Evolutionary conservation across 176 grass and related monocot genomes (phyloP).

Genomic region (Musa itinerans): DNA sequence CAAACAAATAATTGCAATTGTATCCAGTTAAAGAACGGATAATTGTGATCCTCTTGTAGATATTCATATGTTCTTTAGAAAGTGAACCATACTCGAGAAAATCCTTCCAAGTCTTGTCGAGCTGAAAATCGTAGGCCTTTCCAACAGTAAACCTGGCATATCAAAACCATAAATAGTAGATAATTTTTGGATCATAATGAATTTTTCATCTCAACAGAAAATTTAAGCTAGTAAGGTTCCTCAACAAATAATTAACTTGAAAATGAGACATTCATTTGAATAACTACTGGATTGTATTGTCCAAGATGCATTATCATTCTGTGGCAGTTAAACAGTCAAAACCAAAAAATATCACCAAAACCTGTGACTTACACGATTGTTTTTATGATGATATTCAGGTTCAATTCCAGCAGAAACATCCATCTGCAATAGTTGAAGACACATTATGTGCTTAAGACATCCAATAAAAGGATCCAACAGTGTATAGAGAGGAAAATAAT

Average conservation of each 20-base stretch:
- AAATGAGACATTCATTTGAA: neutral
- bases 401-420: conserved; percentile 84
- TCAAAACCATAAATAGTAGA: conserved; percentile 2
- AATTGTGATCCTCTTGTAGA: neutral
- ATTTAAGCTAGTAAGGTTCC: neutral
- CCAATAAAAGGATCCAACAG: conserved; percentile 2
- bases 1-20: neutral
- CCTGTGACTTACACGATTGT: conserved; percentile 58
- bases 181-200: neutral
- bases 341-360: neutral
- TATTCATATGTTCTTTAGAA: neutral
- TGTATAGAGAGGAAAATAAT: neutral
- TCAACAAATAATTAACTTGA: neutral
- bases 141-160: conserved; percentile 87
- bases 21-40: conserved; percentile 23
- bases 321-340: neutral
- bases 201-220: neutral
- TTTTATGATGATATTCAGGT: conserved; percentile 89
- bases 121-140: conserved; percentile 85
- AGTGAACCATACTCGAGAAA: conserved; percentile 55
- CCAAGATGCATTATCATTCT: no score
- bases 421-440: conserved; percentile 50
- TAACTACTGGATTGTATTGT: no score
- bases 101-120: conserved; percentile 77
- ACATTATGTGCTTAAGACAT: neutral